A percentile compares a stretch with the other conserved stretches of the same genome.
Evolutionary conservation across 2,329 filamentous ascomycete species (phyloP).

Genomic region (Colletotrichum tamarilloi): DNA sequence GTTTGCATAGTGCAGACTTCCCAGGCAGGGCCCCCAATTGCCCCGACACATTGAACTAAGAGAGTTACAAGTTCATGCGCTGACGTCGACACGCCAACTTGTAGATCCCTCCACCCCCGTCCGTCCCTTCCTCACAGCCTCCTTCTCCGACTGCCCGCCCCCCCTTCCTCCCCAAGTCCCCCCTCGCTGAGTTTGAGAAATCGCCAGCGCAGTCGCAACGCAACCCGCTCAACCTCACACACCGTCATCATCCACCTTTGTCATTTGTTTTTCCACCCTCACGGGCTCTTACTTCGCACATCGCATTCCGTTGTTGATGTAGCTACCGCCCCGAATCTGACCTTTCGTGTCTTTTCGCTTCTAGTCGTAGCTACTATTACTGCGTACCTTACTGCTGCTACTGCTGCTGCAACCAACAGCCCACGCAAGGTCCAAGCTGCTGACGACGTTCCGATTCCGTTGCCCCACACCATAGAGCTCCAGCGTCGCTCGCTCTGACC

Average conservation of each 20-base stretch:
- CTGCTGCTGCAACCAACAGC: slow-evolving; percentile 26
- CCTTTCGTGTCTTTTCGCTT: slow-evolving; percentile 8
- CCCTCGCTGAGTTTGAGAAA: neutral
- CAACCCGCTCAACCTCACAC: neutral
- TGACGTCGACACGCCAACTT: slow-evolving; percentile 60
- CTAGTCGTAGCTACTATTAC: neutral
- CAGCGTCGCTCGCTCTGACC: slow-evolving; percentile 27
- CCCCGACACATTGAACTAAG: slow-evolving; percentile 31
- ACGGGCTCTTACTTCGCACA: neutral
- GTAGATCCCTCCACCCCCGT: slow-evolving; percentile 44
- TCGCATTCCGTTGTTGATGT: neutral
- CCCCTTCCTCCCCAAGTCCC: neutral
- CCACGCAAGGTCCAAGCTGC: slow-evolving; percentile 33
- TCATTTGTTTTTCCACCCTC: neutral
- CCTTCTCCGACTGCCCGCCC: slow-evolving; percentile 5
- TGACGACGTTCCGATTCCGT: slow-evolving; percentile 36
- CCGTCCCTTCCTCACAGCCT: slow-evolving; percentile 31
- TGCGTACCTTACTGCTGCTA: no score
- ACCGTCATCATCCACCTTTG: slow-evolving; percentile 2
- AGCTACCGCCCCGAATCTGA: neutral
- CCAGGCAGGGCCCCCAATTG: slow-evolving; percentile 33
- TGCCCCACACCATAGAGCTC: slow-evolving; percentile 31
- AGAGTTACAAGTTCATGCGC: slow-evolving; percentile 52
- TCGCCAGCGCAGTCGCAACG: neutral
- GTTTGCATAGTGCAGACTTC: slow-evolving; percentile 25